A percentile compares a stretch with the other conserved stretches of the same genome.
phyloP scores from a whole-genome alignment of 2,329 filamentous ascomycete species.

The Fusarium bulbicola region DNA sequence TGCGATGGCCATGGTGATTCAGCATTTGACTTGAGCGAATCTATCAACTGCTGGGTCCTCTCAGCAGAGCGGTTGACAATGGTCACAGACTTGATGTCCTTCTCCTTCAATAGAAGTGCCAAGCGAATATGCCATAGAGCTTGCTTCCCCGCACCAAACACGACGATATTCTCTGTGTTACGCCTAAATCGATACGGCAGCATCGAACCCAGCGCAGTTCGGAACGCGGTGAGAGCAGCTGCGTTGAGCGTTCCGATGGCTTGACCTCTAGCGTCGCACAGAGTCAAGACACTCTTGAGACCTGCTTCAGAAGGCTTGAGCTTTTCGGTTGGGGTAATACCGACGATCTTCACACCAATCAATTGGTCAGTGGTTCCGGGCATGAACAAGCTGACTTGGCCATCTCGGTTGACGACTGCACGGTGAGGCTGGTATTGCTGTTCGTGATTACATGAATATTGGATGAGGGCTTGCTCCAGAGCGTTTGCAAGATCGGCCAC shows the following conservation, averaged over 20 bases:
- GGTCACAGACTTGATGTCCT: constrained; percentile 42
- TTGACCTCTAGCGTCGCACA: constrained; percentile 65
- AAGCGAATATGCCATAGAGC: constrained; percentile 78
- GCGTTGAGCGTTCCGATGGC: constrained; percentile 72
- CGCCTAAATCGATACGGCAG: constrained; percentile 59
- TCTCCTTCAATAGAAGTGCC: constrained; percentile 62
- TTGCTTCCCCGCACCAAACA: constrained; percentile 77
- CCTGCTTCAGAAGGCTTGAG: constrained; percentile 7
- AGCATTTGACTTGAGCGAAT: constrained; percentile 17
- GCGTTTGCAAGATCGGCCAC: constrained; percentile 23
- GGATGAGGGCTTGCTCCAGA: constrained; percentile 33
- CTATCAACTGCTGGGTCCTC: constrained; percentile 35
- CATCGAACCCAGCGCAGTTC: constrained; percentile 71
- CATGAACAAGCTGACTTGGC: constrained; percentile 72
- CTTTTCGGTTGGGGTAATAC: constrained; percentile 40
- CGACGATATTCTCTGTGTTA: constrained; percentile 59
- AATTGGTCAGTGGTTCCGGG: constrained; percentile 68
- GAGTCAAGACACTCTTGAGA: constrained; percentile 61
- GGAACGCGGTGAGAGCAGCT: constrained; percentile 74
- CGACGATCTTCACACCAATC: constrained; percentile 71
- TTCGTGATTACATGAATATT: constrained; percentile 69
- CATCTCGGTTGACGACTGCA: constrained; percentile 68
- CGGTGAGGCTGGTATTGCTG: constrained; percentile 69
- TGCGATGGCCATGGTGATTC: constrained; percentile 24
- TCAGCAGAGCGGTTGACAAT: constrained; percentile 47